These are phyloP conservation scores for Kodamaea fukazawae DNA, from an alignment of 805 yeast species.

Conservation along the genomic window DNA sequence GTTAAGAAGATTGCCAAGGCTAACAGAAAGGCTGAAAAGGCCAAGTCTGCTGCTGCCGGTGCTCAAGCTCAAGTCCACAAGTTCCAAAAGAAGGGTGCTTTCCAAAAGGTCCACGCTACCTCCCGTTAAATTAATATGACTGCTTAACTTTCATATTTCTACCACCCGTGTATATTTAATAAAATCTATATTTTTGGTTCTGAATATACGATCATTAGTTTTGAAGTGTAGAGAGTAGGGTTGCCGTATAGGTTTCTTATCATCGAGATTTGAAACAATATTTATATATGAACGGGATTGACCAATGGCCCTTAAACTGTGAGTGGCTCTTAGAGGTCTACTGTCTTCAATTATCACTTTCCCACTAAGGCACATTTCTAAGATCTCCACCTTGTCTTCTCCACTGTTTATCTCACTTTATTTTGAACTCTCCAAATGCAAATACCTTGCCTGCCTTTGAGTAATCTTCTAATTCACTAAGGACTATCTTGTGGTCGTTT, in stretches of 20 bases:
- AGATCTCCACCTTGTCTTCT: no score
- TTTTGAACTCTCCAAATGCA: conserved; percentile 27
- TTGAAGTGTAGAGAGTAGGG: no score
- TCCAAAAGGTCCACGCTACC: conserved; percentile 94
- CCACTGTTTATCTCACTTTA: not conserved
- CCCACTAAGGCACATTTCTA: no score
- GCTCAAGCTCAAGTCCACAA: conserved; percentile 75
- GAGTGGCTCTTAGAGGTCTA: no score
- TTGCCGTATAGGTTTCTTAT: not conserved
- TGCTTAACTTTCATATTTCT: conserved; percentile 4
- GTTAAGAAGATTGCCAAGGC: conserved; percentile 89
- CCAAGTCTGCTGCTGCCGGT: conserved; percentile 73
- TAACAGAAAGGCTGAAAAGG: conserved; percentile 92
- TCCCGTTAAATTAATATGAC: conserved; percentile 64
- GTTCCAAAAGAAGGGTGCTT: conserved; percentile 97
- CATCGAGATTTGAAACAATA: no score
- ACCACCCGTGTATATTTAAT: no score
- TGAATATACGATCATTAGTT: no score
- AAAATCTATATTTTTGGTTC: no score
- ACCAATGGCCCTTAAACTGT: no score
- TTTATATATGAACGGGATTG: no score
- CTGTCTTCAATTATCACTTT: no score
- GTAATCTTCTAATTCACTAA: conserved; percentile 20
- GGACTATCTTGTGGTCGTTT: conserved; percentile 18
- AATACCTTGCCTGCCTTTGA: conserved; percentile 19